Base-by-base conservation (phyloP, 1,284 basidiomycete species). In the Termitomyces sp. region DNA sequence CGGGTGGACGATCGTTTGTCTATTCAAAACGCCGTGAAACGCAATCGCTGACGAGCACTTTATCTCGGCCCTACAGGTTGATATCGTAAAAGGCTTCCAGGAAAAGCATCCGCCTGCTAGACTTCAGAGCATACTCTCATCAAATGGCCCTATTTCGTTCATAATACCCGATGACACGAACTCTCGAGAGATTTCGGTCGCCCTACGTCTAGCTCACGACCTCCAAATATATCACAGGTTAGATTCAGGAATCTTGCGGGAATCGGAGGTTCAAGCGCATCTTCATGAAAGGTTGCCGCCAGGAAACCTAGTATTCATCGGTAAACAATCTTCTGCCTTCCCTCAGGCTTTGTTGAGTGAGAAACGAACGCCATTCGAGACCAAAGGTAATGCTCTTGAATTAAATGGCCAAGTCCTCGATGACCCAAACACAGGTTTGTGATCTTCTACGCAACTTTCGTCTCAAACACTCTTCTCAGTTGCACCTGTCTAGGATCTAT, bases 221-320 rank as follows among this genome's bases (percentile, higher is more conserved):
- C 71, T 93, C 12, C 71, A 82, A 42, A 66, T 82, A 0, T 91
- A 88, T 68, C 86, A 90, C 64, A 78, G 81, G 56, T 68, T 93
- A 24, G 89, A 91, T 59, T 67, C 77, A 0, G 78, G 81, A 46
- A 82, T 94, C 41, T 54, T 88, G 33, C 61, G 63, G 9, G 77
- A 80, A 56, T 53, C 66, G 2, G 76, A 81, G 42, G 77, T 75
- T 1, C 54, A 74, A 21, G 34, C 50, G 12, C 53, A 55, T 45
- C 42, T 60, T 8, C 58, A 62, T 3, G 57, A 57, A 5, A 52
- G 64, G 1, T 66, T 76, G 19, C 62, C 67, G 6, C 48, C 63
- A 4, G 81, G 81, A 17, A 92, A 87, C 65, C 63, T 89, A 0
- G 73, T 92, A 17, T 70, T 81, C 41, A 73, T 88, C 24, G 81